Evolutionary conservation across 345 rosid species (phyloP).

Genomic region (Viola odorata): DNA sequence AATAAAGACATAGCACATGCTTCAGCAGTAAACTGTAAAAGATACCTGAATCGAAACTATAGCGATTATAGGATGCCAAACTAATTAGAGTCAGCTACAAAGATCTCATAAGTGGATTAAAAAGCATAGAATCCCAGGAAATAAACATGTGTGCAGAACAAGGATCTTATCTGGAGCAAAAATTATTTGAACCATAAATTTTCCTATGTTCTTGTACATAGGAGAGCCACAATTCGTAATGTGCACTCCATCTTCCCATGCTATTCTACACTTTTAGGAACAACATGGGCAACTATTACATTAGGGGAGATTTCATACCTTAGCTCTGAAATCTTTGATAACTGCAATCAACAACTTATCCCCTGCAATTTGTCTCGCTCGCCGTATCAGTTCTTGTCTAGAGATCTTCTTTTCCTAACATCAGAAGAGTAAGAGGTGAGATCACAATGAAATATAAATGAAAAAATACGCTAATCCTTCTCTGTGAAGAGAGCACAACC

Average conservation of each 20-base stretch:
- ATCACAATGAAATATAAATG: neutral
- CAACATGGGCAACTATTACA: neutral
- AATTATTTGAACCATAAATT: neutral
- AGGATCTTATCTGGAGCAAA: no score
- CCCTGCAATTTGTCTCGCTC: constrained; percentile 59
- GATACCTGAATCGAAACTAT: no score
- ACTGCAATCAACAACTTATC: constrained; percentile 60
- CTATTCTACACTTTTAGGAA: neutral
- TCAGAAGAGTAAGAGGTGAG: constrained; percentile 3
- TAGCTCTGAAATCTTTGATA: constrained; percentile 51
- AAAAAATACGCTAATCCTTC: neutral
- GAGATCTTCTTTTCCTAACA: constrained; percentile 64
- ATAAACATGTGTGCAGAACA: no score
- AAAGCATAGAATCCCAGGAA: no score
- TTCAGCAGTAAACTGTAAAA: no score
- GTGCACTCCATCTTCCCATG: no score
- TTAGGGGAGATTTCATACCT: constrained; percentile 22
- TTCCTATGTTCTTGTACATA: neutral
- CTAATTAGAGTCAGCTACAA: no score
- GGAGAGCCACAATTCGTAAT: neutral
- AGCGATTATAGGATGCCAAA: no score
- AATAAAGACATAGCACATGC: no score
- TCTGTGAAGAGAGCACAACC: neutral
- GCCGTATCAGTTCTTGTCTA: constrained; percentile 47
- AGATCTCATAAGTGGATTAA: no score